phyloP scores from a whole-genome alignment of 805 yeast species.

The Candida ficus region DNA sequence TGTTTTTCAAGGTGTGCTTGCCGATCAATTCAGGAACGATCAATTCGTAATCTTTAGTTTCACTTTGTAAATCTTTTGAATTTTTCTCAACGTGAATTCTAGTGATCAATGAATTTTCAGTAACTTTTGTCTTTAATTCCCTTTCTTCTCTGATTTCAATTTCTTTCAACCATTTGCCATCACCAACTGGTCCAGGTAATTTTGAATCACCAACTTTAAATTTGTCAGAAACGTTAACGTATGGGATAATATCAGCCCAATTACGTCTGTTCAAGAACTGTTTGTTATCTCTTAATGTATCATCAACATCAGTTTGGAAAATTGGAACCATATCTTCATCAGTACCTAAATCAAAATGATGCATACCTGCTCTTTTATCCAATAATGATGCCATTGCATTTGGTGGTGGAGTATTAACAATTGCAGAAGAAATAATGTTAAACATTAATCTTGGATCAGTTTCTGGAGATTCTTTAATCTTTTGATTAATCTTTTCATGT shows the following conservation, averaged over 20 bases:
- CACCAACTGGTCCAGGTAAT: slow-evolving; percentile 39
- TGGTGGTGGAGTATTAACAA: slow-evolving; percentile 91
- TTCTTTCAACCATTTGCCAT: slow-evolving; percentile 6
- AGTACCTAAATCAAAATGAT: slow-evolving; percentile 57
- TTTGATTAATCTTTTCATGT: slow-evolving; percentile 33
- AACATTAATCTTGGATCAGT: slow-evolving; percentile 71
- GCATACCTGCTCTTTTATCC: slow-evolving; percentile 58
- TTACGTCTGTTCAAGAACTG: slow-evolving; percentile 63
- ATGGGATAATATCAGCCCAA: slow-evolving; percentile 64
- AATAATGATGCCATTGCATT: slow-evolving; percentile 73
- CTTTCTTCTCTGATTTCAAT: slow-evolving; percentile 23
- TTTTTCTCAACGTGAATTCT: slow-evolving; percentile 73
- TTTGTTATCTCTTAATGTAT: slow-evolving; percentile 39
- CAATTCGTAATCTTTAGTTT: slow-evolving; percentile 62
- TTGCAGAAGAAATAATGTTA: slow-evolving; percentile 86
- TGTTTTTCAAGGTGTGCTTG: slow-evolving; percentile 11
- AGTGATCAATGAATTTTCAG: slow-evolving; percentile 54
- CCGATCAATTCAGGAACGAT: slow-evolving; percentile 55
- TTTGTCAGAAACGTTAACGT: slow-evolving; percentile 27
- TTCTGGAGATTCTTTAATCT: slow-evolving; percentile 47
- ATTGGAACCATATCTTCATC: slow-evolving; percentile 81
- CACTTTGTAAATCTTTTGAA: slow-evolving; percentile 38
- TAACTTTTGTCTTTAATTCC: slow-evolving; percentile 48
- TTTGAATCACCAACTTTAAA: slow-evolving; percentile 28
- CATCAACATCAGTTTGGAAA: slow-evolving; percentile 57